These are phyloP conservation scores for Fusarium verrucosum DNA, from an alignment of 2,329 filamentous ascomycete genomes.

Conservation along the genomic window DNA sequence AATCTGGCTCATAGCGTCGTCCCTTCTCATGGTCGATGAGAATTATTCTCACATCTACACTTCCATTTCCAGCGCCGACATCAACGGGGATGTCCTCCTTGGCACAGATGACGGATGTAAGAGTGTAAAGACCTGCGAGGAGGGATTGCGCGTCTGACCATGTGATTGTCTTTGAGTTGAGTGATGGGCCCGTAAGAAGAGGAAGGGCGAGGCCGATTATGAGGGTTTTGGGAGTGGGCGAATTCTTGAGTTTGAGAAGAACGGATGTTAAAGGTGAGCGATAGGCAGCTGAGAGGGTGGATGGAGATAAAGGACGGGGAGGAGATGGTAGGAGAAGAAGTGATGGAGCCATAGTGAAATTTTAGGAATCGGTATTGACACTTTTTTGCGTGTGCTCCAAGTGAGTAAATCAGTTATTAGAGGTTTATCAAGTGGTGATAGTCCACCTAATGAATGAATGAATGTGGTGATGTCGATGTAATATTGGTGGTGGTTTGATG, in stretches of 20 bases:
- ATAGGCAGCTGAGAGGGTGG: slow-evolving; percentile 67
- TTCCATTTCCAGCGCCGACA: slow-evolving; percentile 64
- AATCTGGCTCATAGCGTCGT: slow-evolving; percentile 47
- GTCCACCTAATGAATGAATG: not conserved
- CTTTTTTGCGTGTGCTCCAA: accelerated
- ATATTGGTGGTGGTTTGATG: not conserved
- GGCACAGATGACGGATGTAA: slow-evolving; percentile 77
- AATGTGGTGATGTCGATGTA: not conserved
- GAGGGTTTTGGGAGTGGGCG: slow-evolving; percentile 49
- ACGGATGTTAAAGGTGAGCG: slow-evolving; percentile 64
- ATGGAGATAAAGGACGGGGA: slow-evolving; percentile 62
- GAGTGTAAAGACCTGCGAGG: slow-evolving; percentile 79
- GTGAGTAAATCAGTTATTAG: accelerated
- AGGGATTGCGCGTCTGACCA: slow-evolving; percentile 79
- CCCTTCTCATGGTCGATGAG: slow-evolving; percentile 70
- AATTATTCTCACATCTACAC: slow-evolving; percentile 79
- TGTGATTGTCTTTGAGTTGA: slow-evolving; percentile 55
- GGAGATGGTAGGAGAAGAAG: slow-evolving; percentile 72
- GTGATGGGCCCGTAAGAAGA: slow-evolving; percentile 63
- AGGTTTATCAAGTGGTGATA: not conserved
- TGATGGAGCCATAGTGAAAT: slow-evolving; percentile 19
- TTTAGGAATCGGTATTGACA: accelerated
- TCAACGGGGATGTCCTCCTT: slow-evolving; percentile 68
- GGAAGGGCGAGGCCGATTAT: slow-evolving; percentile 70
- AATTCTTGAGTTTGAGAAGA: slow-evolving; percentile 57